Conservation (phyloP, 768 basidiomycete species). For the Lactarius pseudohatsudake region DNA sequence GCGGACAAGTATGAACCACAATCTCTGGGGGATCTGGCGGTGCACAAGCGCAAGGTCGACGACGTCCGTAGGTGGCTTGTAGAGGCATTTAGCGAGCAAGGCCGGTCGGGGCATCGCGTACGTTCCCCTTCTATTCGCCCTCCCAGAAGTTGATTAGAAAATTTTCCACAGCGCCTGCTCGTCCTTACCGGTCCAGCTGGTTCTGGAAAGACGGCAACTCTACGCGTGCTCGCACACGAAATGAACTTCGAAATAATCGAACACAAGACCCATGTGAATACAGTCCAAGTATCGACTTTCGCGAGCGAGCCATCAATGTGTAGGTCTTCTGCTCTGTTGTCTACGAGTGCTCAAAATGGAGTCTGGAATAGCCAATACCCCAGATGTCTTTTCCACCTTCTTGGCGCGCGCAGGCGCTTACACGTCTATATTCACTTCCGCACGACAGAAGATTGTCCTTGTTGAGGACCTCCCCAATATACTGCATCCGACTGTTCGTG, state of each 20-base stretch:
- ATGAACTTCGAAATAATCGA: conserved; percentile 80
- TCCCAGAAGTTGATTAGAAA: not conserved
- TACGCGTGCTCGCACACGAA: conserved; percentile 73
- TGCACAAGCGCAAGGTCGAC: conserved; percentile 77
- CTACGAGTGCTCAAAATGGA: not conserved
- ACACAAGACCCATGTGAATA: conserved; percentile 49
- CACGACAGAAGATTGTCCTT: conserved; percentile 53
- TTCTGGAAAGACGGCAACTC: conserved; percentile 83
- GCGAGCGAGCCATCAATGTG: conserved; percentile 14
- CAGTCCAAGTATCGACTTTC: conserved; percentile 56
- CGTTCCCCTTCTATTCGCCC: conserved; percentile 32
- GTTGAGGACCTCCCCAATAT: conserved; percentile 93
- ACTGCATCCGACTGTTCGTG: conserved; percentile 65
- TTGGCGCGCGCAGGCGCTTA: conserved; percentile 67
- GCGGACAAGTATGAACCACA: conserved; percentile 37
- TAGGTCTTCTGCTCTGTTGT: not conserved
- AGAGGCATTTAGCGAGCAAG: conserved; percentile 71
- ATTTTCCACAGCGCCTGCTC: conserved; percentile 64
- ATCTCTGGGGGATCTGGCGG: conserved; percentile 66
- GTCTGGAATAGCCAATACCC: conserved; percentile 12
- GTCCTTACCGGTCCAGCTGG: conserved; percentile 88
- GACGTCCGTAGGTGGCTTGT: conserved; percentile 72
- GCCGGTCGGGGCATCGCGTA: conserved; percentile 74
- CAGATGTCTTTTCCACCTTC: conserved; percentile 72
- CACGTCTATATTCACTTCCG: conserved; percentile 46